Base-by-base conservation (phyloP, 257 asterid genomes). In the Salvia splendens region DNA sequence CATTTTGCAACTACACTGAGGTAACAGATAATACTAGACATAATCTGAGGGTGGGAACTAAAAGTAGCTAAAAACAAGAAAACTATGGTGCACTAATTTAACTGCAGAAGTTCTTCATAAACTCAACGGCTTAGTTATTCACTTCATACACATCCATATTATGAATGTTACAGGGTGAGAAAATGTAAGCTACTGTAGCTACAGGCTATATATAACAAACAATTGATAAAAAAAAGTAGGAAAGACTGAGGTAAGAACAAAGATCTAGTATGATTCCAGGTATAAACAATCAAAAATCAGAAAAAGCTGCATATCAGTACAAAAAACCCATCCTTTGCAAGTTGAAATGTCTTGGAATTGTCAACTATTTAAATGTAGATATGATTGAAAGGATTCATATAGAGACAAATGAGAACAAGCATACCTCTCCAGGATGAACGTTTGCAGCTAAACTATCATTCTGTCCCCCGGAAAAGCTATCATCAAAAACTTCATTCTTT, bases 401-500 rank as follows among this genome's bases (percentile, higher is more conserved):
- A 47, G 47, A 32, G 61, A 14, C 9, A 63, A 12, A 48, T 16
- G 9, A 55, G 54, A 51, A 54, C 15, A 57, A 50, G 46, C 24
- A 38, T 68, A 82, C 87, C 81, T 80, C 74, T 49, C 49, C 67
- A 16, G 62, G 61, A 30, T 10, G 75, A 70, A n/a, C 64, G 63
- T 65, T 70, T 73, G 65, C 80, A 46, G 80, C 60, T 53, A 58
- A 61, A 62, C 58, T 78, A 47, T 69, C 57, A 67, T 14, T 46
- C 61, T 58, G 16, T 20, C 51, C 71, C 43, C 61, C 11, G 56
- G 63, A 68, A 15, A 74, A 61, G 61, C 38, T 75, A 72, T 72
- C 74, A 43, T 75, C 73, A 47, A 59, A 66, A 68, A 49, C n/a
- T 63, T 84, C 87, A 42, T 68, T 32, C 71, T 81, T 81, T 49